Conservation (phyloP, 192 early-diverging fungal genomes). For the Gaertneriomyces sp. region DNA sequence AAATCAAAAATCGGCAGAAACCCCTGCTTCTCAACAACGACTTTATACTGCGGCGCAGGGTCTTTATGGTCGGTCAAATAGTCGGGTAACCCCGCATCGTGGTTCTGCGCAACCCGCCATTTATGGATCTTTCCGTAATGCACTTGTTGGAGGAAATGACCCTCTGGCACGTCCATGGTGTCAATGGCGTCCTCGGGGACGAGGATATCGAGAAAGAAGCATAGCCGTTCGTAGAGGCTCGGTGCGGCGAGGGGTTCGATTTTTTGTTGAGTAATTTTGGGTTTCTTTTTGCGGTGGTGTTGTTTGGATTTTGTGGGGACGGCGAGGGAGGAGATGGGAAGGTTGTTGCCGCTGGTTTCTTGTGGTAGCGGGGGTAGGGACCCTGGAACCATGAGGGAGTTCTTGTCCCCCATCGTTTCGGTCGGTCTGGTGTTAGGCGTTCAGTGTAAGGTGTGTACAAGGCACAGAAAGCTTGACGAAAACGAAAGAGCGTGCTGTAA, state of each 20-base stretch:
- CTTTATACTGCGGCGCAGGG: slow-evolving; percentile 30
- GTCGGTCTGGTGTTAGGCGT: no score
- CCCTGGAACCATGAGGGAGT: no score
- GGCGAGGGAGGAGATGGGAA: not conserved
- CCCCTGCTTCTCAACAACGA: slow-evolving; percentile 23
- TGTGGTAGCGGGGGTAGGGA: no score
- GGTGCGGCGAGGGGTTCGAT: slow-evolving; percentile 3
- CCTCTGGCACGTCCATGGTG: slow-evolving; percentile 43
- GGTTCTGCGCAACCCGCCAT: slow-evolving; percentile 41
- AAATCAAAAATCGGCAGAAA: slow-evolving; percentile 36
- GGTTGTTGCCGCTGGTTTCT: no score
- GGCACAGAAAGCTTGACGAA: no score
- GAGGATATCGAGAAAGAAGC: slow-evolving; percentile 44
- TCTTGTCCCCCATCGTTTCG: no score
- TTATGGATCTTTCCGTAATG: slow-evolving; percentile 30
- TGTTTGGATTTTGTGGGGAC: slow-evolving; percentile 3
- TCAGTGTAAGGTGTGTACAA: no score
- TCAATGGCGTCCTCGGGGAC: slow-evolving; percentile 37
- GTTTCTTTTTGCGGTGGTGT: not conserved
- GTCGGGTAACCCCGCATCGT: slow-evolving; percentile 32
- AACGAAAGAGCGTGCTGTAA: no score
- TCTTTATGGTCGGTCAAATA: slow-evolving; percentile 38
- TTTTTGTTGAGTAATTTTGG: not conserved
- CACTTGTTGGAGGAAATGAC: slow-evolving; percentile 42
- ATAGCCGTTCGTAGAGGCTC: slow-evolving; percentile 40